phyloP scores from a whole-genome alignment of 202 grass and related monocot species.

The Schoenoplectus triqueter region DNA sequence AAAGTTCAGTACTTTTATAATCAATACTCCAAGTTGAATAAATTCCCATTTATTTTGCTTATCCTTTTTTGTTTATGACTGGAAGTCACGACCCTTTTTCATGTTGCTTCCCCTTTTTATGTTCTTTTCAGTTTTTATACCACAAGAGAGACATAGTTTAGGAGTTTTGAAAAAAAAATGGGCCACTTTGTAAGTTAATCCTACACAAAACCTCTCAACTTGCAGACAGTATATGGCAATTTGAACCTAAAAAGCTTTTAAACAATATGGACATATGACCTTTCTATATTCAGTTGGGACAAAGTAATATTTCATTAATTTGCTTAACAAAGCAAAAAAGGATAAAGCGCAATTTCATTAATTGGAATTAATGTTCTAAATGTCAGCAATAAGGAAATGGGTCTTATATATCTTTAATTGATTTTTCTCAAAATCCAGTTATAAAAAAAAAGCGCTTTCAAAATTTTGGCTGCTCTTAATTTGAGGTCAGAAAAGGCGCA shows the following conservation, averaged over 20 bases:
- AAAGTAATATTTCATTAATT: conserved; percentile 1
- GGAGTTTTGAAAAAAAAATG: not conserved
- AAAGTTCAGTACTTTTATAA: not conserved
- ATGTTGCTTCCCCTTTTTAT: not conserved
- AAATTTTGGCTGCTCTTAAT: no score
- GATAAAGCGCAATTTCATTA: not conserved
- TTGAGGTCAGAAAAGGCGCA: no score
- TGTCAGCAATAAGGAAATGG: no score
- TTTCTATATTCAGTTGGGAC: conserved; percentile 1
- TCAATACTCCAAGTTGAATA: not conserved
- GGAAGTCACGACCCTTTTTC: not conserved
- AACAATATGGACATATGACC: not conserved
- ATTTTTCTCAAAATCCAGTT: no score
- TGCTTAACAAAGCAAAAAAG: not conserved
- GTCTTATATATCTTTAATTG: no score
- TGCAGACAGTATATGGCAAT: not conserved
- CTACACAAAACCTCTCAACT: conserved; percentile 9
- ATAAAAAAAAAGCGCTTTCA: no score
- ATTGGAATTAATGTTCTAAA: no score
- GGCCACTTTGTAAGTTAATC: not conserved
- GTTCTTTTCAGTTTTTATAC: not conserved
- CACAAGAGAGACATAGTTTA: conserved; percentile 3
- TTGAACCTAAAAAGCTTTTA: not conserved
- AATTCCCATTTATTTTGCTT: conserved; percentile 4
- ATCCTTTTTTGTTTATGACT: not conserved